phyloP scores from a whole-genome alignment of 129 eudicot genomes.

The Scalesia atractyloides region DNA sequence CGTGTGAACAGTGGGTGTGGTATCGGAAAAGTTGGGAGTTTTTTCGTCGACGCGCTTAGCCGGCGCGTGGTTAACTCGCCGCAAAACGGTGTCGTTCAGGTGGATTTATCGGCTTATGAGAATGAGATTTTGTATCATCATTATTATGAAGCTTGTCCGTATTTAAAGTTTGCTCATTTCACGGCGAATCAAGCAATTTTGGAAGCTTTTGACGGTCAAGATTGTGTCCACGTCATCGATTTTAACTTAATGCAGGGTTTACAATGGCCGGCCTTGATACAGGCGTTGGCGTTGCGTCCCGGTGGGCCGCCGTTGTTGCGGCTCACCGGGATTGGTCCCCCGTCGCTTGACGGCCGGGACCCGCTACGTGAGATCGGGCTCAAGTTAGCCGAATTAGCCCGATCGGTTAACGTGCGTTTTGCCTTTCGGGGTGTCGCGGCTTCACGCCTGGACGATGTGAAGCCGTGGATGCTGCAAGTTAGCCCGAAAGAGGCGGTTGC shows the following conservation, averaged over 20 bases:
- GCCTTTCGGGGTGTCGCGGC: slow-evolving; percentile 68
- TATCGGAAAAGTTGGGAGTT: slow-evolving; percentile 79
- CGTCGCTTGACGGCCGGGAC: slow-evolving; percentile 52
- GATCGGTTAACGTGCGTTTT: slow-evolving; percentile 64
- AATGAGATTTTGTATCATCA: slow-evolving; percentile 57
- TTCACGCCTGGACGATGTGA: slow-evolving; percentile 52
- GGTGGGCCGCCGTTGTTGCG: slow-evolving; percentile 71
- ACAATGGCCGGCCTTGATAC: slow-evolving; percentile 92
- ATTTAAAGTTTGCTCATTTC: slow-evolving; percentile 83
- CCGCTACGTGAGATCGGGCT: slow-evolving; percentile 64
- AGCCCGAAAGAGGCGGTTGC: slow-evolving; percentile 67
- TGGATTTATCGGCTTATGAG: slow-evolving; percentile 34
- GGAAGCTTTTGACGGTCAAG: slow-evolving; percentile 73
- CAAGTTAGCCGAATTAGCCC: slow-evolving; percentile 61
- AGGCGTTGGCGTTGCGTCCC: slow-evolving; percentile 76
- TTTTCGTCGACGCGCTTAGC: slow-evolving; percentile 71
- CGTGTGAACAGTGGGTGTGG: slow-evolving; percentile 59
- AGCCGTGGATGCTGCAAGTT: slow-evolving; percentile 66
- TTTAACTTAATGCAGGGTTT: slow-evolving; percentile 76
- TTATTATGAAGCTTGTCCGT: slow-evolving; percentile 80
- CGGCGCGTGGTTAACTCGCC: slow-evolving; percentile 53
- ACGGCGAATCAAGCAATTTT: slow-evolving; percentile 91
- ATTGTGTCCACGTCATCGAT: slow-evolving; percentile 83
- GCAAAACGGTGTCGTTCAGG: slow-evolving; percentile 19
- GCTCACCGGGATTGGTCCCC: slow-evolving; percentile 71